Evolutionary conservation across 306 rosid genomes (phyloP).

Genomic region (Glycyrrhiza uralensis): DNA sequence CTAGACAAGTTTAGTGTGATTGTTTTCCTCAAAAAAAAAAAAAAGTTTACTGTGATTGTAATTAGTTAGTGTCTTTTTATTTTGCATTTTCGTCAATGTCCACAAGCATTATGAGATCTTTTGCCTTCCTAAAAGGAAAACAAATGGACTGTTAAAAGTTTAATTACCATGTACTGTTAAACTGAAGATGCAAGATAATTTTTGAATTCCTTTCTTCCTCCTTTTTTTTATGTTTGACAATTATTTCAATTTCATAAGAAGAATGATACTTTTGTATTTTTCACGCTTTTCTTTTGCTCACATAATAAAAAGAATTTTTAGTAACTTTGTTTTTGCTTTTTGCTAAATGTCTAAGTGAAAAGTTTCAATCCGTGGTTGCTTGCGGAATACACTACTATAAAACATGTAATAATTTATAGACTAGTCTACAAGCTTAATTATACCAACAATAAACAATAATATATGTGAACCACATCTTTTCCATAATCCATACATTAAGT

Average conservation of each 20-base stretch:
- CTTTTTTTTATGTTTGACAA: neutral
- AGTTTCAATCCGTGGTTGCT: neutral
- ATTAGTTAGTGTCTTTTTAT: no score
- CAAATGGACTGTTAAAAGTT: no score
- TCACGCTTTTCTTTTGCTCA: slow-evolving; percentile 6
- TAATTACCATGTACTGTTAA: no score
- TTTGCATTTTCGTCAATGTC: no score
- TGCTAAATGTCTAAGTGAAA: neutral
- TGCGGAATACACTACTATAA: neutral
- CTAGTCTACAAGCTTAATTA: neutral
- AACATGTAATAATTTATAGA: neutral
- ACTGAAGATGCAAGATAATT: no score
- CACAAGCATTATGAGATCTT: no score
- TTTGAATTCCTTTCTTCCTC: neutral
- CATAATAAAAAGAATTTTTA: neutral
- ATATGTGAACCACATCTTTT: neutral
- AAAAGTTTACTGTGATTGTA: no score
- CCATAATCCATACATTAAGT: neutral
- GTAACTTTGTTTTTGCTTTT: slow-evolving; percentile 10
- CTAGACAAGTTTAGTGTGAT: no score
- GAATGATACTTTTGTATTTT: neutral
- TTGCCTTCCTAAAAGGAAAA: no score
- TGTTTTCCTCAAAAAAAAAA: no score
- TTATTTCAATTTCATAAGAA: neutral
- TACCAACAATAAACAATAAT: neutral